These are phyloP conservation scores for Phanerochaete sordida DNA, from an alignment of 768 basidiomycete genomes.

Conservation along the genomic window DNA sequence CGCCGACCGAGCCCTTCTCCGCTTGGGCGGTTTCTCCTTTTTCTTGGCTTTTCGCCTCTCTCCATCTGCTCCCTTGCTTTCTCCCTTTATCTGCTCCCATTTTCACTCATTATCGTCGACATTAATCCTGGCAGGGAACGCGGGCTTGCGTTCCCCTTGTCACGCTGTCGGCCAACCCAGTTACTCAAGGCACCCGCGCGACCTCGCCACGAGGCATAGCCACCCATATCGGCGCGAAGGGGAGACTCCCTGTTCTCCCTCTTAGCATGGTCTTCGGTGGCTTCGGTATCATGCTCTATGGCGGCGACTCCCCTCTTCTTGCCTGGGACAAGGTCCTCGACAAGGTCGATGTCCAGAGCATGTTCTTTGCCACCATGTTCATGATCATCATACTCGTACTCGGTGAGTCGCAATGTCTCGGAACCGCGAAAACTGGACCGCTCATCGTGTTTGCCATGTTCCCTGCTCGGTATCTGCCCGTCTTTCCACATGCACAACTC, in stretches of 20 bases:
- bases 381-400: constrained; percentile 67
- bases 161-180: constrained; percentile 20
- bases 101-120: not conserved
- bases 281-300: constrained; percentile 42
- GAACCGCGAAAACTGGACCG: not conserved
- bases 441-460: constrained; percentile 4
- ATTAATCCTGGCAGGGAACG: constrained; percentile 19
- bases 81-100: not conserved
- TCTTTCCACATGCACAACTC: not conserved
- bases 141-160: constrained; percentile 20
- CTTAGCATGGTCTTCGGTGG: constrained; percentile 32
- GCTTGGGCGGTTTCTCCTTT: constrained; percentile 6
- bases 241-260: constrained; percentile 48
- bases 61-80: too few species aligned
- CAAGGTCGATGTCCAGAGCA: constrained; percentile 64
- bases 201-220: constrained; percentile 20
- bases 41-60: constrained; percentile 10
- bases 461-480: not conserved
- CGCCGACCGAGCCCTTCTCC: not conserved
- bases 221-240: constrained; percentile 26
- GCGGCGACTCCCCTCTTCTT: constrained; percentile 49
- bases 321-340: constrained; percentile 43
- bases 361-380: constrained; percentile 68
- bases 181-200: constrained; percentile 8
- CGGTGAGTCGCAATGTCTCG: constrained; percentile 43